Evolutionary conservation across 1,284 basidiomycete species (phyloP).

Genomic region (Cystobasidiaceae sp.): DNA sequence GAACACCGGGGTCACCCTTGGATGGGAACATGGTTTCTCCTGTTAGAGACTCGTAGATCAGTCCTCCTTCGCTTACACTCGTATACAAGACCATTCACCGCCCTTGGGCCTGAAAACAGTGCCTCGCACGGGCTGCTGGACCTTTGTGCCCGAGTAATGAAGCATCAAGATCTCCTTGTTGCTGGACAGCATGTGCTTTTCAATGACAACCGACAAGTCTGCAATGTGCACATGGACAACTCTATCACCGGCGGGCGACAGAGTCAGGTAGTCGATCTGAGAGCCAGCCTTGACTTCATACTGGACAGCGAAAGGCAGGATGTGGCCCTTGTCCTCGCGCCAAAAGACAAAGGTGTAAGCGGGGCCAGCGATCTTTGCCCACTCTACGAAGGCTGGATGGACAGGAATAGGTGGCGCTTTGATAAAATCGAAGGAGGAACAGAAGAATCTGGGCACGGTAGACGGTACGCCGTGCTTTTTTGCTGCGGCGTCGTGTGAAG

Average conservation of each 20-base stretch:
- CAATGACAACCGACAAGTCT: not conserved
- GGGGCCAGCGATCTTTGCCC: not conserved
- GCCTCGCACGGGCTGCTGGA: not conserved
- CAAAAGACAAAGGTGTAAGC: slow-evolving; percentile 1
- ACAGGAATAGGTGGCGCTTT: not conserved
- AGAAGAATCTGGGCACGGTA: not conserved
- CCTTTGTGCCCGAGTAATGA: not conserved
- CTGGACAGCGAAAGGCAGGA: not conserved
- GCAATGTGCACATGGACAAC: not conserved
- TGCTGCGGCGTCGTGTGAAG: not conserved
- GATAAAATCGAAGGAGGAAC: not conserved
- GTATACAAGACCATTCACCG: no score
- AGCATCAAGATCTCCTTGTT: slow-evolving; percentile 6
- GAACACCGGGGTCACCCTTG: slow-evolving; percentile 12
- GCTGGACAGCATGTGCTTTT: slow-evolving; percentile 1
- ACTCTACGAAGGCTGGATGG: slow-evolving; percentile 2
- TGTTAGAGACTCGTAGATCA: not conserved
- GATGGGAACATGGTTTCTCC: slow-evolving; percentile 1
- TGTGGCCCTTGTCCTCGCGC: not conserved
- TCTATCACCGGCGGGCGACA: not conserved
- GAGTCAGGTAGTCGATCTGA: slow-evolving; percentile 1
- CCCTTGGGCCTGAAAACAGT: slow-evolving; percentile 9
- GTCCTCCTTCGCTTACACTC: no score
- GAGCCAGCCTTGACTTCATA: not conserved
- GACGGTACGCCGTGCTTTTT: not conserved